Percentiles rank a stretch among this genome's conserved stretches.
These are phyloP conservation scores for Stereum hirsutum DNA, from an alignment of 1,284 basidiomycete genomes.

Conservation along the genomic window DNA sequence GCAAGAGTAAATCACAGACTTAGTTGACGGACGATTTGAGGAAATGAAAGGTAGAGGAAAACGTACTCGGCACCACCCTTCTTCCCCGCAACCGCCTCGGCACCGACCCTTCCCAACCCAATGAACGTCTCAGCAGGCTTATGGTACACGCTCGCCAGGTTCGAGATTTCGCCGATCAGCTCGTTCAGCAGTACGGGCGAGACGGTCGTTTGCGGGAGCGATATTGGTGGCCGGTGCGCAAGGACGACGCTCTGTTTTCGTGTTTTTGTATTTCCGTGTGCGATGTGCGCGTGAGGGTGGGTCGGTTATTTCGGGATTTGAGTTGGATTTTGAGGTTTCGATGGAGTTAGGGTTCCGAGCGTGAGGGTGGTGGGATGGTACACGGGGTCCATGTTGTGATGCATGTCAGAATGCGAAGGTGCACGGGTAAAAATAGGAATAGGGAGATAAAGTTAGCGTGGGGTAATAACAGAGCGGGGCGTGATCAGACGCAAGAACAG, in stretches of 20 bases:
- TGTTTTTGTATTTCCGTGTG: no score
- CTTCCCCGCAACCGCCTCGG: constrained; percentile 71
- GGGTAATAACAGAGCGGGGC: no score
- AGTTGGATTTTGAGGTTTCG: no score
- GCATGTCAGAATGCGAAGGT: no score
- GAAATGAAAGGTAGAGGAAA: constrained; percentile 2
- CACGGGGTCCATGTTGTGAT: no score
- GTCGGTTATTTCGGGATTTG: no score
- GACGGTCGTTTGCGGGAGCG: constrained; percentile 85
- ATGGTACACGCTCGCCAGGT: constrained; percentile 89
- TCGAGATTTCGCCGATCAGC: constrained; percentile 81
- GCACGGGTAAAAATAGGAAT: no score
- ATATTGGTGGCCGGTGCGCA: constrained; percentile 87
- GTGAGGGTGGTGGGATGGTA: no score
- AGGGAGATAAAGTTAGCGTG: no score
- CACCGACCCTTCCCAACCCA: constrained; percentile 77
- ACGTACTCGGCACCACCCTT: constrained; percentile 48
- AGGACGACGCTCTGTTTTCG: constrained; percentile 86
- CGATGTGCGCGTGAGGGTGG: no score
- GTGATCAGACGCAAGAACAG: no score
- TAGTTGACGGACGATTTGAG: constrained; percentile 4
- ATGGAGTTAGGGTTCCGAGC: no score
- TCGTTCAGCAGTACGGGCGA: constrained; percentile 90
- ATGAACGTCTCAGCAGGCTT: constrained; percentile 92
- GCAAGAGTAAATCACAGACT: not conserved